phyloP scores from a whole-genome alignment of 78 protist genomes.

The Polysphondylium violaceum region DNA sequence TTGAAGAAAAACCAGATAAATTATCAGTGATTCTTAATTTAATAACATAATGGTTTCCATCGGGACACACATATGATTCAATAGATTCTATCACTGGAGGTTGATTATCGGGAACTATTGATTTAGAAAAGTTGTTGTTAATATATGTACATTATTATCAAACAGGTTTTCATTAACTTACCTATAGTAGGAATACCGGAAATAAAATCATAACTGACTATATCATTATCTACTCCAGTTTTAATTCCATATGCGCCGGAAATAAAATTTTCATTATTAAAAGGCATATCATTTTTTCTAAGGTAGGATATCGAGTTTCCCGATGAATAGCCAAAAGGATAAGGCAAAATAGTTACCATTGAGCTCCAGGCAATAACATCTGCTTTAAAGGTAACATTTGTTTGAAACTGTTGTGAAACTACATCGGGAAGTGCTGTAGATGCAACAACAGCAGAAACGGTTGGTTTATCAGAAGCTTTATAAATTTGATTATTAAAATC shows the following conservation, averaged over 20 bases:
- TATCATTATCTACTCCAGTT: too few relatives aligned
- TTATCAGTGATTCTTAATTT: neutral
- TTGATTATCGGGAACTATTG: neutral
- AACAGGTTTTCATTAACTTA: too few relatives aligned
- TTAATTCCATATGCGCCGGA: too few relatives aligned
- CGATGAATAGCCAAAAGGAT: neutral
- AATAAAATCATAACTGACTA: too few relatives aligned
- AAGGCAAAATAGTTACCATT: neutral
- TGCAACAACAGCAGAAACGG: too few relatives aligned
- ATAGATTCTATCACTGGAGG: neutral
- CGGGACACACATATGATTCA: neutral
- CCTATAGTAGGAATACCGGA: too few relatives aligned
- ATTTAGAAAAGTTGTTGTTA: too few relatives aligned
- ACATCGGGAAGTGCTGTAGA: too few relatives aligned
- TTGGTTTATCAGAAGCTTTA: too few relatives aligned
- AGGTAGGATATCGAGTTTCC: neutral
- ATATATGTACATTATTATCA: too few relatives aligned
- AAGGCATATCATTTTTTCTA: neutral
- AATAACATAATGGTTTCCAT: neutral
- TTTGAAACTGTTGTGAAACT: neutral
- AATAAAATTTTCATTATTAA: too few relatives aligned
- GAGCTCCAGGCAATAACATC: neutral
- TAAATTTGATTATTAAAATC: too few relatives aligned
- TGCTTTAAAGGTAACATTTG: neutral
- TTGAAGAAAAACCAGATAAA: neutral